A percentile compares a stretch with the other conserved stretches of the same genome.
phyloP scores from a whole-genome alignment of 176 grass and related monocot genomes.

The Carex myosuroides region DNA sequence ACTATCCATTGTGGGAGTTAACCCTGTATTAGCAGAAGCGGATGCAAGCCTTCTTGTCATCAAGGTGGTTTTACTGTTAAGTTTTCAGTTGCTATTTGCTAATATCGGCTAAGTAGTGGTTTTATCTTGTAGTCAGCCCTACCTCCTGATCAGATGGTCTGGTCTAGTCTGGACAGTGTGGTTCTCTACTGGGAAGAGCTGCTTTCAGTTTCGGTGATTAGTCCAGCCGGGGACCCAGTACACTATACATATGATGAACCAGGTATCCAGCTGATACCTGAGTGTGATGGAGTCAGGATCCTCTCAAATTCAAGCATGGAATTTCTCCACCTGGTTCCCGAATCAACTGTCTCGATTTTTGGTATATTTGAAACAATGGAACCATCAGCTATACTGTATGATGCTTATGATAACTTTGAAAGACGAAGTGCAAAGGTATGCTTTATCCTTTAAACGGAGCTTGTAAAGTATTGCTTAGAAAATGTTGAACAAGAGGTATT shows the following conservation, averaged over 20 bases:
- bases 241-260: slow-evolving; percentile 87
- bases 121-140: slow-evolving; percentile 62
- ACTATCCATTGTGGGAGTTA: neutral
- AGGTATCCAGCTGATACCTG: slow-evolving; percentile 69
- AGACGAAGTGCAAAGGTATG: slow-evolving; percentile 90
- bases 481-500: neutral
- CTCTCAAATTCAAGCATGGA: slow-evolving; percentile 98
- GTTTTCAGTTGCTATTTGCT: neutral
- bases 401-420: slow-evolving; percentile 96
- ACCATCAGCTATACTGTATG: slow-evolving; percentile 82
- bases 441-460: neutral
- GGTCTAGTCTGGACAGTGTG: slow-evolving; percentile 93
- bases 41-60: neutral
- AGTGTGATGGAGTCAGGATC: slow-evolving; percentile 94
- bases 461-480: slow-evolving; percentile 13
- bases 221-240: slow-evolving; percentile 80
- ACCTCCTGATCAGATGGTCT: slow-evolving; percentile 91
- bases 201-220: slow-evolving; percentile 86
- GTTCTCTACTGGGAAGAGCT: slow-evolving; percentile 87
- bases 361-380: slow-evolving; percentile 79
- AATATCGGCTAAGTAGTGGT: neutral
- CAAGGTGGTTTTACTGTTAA: neutral
- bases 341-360: slow-evolving; percentile 83
- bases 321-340: slow-evolving; percentile 81
- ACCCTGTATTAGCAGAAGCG: neutral